These are phyloP conservation scores for Globisporangium abappressorium DNA, from an alignment of 352 stramenopile genomes.

Conservation along the genomic window DNA sequence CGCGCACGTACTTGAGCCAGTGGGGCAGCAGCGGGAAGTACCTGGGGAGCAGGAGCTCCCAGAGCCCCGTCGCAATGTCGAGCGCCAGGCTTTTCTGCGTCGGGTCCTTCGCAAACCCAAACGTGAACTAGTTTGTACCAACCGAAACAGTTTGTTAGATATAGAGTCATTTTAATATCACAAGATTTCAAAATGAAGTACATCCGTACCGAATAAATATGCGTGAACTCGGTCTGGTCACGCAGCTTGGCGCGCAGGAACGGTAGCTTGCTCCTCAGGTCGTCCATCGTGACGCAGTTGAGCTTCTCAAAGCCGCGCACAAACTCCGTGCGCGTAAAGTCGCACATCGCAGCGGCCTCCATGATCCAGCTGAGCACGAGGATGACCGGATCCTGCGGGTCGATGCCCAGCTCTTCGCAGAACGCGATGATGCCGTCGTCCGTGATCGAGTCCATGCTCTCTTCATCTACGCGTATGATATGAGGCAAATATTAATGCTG, in stretches of 20 bases:
- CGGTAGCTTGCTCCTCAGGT: constrained; percentile 50
- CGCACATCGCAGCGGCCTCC: constrained; percentile 72
- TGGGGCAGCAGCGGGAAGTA: constrained; percentile 65
- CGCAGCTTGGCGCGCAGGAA: constrained; percentile 48
- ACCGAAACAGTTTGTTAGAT: constrained; percentile 1
- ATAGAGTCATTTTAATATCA: constrained; percentile 1
- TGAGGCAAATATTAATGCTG: no score
- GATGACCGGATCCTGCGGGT: constrained; percentile 78
- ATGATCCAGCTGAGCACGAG: constrained; percentile 79
- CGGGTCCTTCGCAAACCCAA: constrained; percentile 78
- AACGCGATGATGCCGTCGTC: constrained; percentile 79
- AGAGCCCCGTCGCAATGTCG: constrained; percentile 69
- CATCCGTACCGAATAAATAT: constrained; percentile 78
- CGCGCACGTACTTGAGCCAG: constrained; percentile 67
- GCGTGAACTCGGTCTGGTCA: constrained; percentile 42
- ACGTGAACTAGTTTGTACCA: constrained; percentile 54
- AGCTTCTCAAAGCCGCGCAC: constrained; percentile 66
- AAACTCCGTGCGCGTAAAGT: constrained; percentile 78
- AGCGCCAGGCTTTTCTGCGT: constrained; percentile 79
- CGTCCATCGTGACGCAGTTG: constrained; percentile 51
- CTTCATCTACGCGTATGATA: constrained; percentile 17
- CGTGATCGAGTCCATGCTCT: constrained; percentile 60
- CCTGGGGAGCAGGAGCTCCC: constrained; percentile 64
- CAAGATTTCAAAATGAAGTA: not conserved
- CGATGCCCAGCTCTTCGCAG: constrained; percentile 67